Conservation (phyloP, 805 yeast species). For the Kazachstania martiniae region DNA sequence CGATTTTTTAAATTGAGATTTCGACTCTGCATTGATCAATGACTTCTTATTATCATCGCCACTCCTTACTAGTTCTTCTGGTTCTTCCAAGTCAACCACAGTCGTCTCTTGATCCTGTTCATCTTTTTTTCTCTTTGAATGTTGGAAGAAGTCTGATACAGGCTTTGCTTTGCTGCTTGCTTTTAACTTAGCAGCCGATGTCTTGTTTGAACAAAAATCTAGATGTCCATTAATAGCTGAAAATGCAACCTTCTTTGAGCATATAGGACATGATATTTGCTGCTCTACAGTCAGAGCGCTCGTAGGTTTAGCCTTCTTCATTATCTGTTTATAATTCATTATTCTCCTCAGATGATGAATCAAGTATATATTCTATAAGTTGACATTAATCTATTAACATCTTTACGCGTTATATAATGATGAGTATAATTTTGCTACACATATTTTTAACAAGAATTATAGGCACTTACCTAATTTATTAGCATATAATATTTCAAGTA, state of each 20-base stretch:
- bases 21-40: not conserved
- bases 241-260: slow-evolving; percentile 18
- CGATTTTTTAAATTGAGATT: slow-evolving; percentile 6
- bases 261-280: slow-evolving; percentile 29
- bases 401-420: no score
- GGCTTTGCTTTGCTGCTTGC: slow-evolving; percentile 1
- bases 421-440: no score
- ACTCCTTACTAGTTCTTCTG: not conserved
- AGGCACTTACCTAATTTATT: no score
- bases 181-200: no score
- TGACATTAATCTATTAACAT: no score
- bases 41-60: slow-evolving; percentile 1
- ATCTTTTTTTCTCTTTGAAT: slow-evolving; percentile 1
- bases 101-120: not conserved
- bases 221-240: slow-evolving; percentile 22
- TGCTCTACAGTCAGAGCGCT: no score
- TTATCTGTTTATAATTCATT: no score
- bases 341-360: no score
- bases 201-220: slow-evolving; percentile 20
- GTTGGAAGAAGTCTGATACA: not conserved
- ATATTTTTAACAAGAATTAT: no score
- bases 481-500: no score
- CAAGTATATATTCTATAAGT: no score
- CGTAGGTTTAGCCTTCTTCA: no score
- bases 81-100: slow-evolving; percentile 4